Conservation (phyloP, 2,329 filamentous ascomycete species). For the Xylariales sp. region DNA sequence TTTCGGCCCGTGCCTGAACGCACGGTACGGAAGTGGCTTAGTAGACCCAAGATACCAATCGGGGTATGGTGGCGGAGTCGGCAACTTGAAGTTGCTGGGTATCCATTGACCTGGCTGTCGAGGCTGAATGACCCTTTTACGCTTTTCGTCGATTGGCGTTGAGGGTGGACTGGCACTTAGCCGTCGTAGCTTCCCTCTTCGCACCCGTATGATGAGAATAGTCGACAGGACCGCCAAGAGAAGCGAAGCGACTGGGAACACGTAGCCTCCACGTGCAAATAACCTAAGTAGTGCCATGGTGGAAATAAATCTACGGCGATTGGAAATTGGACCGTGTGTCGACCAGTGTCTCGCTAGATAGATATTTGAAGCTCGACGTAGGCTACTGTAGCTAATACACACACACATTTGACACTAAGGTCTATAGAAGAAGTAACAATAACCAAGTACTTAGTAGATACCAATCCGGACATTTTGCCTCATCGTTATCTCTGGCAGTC, state of each 20-base stretch:
- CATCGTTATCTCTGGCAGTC: neutral
- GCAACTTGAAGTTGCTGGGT: conserved; percentile 54
- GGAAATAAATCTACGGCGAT: too few relatives aligned
- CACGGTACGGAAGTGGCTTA: conserved; percentile 71
- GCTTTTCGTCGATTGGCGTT: neutral
- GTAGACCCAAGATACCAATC: conserved; percentile 65
- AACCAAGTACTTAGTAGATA: too few relatives aligned
- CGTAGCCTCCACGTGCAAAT: neutral
- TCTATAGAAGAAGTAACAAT: too few relatives aligned
- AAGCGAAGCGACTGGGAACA: neutral
- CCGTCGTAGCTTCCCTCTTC: neutral
- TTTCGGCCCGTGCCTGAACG: conserved; percentile 72
- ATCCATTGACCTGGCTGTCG: conserved; percentile 43
- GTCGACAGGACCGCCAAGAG: neutral
- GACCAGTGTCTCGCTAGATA: too few relatives aligned
- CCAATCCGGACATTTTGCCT: neutral
- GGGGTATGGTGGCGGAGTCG: conserved; percentile 56
- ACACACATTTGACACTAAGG: too few relatives aligned
- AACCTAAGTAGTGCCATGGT: neutral
- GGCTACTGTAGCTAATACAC: too few relatives aligned
- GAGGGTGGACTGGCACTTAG: neutral
- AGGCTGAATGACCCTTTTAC: conserved; percentile 1
- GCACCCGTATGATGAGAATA: neutral
- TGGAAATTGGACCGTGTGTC: too few relatives aligned
- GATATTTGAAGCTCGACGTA: too few relatives aligned